Percentiles rank a stretch among this genome's conserved stretches.
These are phyloP conservation scores for Aspergillus alliaceus DNA, from an alignment of 2,329 filamentous ascomycete genomes.

Conservation along the genomic window DNA sequence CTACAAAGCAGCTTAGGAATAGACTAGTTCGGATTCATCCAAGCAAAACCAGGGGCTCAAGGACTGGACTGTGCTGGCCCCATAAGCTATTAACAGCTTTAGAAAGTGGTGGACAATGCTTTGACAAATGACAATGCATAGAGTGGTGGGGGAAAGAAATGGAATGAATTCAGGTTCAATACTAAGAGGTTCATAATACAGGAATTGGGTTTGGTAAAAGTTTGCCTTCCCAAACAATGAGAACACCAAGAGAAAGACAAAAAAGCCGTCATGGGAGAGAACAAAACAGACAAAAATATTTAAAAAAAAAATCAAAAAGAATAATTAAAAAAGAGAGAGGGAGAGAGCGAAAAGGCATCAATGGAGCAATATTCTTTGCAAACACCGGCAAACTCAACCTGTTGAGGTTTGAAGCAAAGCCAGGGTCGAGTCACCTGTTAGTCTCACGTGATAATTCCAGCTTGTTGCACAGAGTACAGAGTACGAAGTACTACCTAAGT, in stretches of 20 bases:
- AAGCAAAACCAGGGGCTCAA: constrained; percentile 1
- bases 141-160: constrained; percentile 1
- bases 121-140: constrained; percentile 11
- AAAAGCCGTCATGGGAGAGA: no score
- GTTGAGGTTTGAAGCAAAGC: no score
- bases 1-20: constrained; percentile 8
- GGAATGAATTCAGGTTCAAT: not conserved
- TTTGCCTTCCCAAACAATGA: no score
- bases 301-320: no score
- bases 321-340: no score
- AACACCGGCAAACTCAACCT: no score
- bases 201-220: not conserved
- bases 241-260: no score
- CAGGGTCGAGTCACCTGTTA: not conserved
- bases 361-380: no score
- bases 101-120: constrained; percentile 1
- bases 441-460: not conserved
- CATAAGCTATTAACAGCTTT: constrained; percentile 1
- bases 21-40: not conserved
- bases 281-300: no score
- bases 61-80: not conserved
- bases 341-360: no score
- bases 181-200: not conserved
- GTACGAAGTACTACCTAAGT: no score
- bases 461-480: no score